Percentiles rank a stretch among this genome's conserved stretches.
Conservation (phyloP, 1,284 basidiomycete genomes). For the Stereum hirsutum region DNA sequence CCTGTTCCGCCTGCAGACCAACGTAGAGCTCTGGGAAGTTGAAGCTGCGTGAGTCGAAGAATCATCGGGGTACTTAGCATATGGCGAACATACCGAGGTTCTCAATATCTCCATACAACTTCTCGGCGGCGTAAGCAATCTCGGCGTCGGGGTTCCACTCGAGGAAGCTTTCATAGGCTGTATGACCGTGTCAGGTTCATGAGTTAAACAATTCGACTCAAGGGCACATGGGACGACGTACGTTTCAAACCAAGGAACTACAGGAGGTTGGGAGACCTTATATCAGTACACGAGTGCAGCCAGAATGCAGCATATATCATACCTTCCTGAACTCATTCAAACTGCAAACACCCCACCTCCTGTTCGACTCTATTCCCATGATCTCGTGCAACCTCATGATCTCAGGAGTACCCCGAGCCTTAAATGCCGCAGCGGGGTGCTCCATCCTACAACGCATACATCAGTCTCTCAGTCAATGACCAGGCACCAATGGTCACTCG, state of each 20-base stretch:
- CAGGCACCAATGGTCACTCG: too few species aligned
- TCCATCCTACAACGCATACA: conserved; percentile 39
- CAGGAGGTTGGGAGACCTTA: conserved; percentile 3
- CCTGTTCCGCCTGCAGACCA: conserved; percentile 56
- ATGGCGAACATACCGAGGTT: too few species aligned
- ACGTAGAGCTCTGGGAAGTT: conserved; percentile 82
- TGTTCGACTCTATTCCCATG: conserved; percentile 73
- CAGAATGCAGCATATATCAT: conserved; percentile 7
- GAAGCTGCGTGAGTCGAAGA: too few species aligned
- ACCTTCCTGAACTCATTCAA: conserved; percentile 81
- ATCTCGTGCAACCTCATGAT: conserved; percentile 73
- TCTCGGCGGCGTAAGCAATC: conserved; percentile 66
- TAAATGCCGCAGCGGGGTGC: conserved; percentile 68
- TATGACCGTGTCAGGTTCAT: not conserved
- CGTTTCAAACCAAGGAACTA: conserved; percentile 69
- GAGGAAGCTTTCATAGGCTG: conserved; percentile 51
- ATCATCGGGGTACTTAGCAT: too few species aligned
- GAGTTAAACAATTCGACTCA: not conserved
- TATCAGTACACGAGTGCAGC: not conserved
- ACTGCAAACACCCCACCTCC: conserved; percentile 77
- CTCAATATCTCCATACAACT: conserved; percentile 69
- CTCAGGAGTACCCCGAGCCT: conserved; percentile 69
- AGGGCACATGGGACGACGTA: conserved; percentile 21
- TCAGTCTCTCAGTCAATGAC: not conserved
- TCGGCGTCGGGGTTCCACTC: conserved; percentile 80